Base-by-base conservation (phyloP, 768 basidiomycete species). In the Suillus brevipes region DNA sequence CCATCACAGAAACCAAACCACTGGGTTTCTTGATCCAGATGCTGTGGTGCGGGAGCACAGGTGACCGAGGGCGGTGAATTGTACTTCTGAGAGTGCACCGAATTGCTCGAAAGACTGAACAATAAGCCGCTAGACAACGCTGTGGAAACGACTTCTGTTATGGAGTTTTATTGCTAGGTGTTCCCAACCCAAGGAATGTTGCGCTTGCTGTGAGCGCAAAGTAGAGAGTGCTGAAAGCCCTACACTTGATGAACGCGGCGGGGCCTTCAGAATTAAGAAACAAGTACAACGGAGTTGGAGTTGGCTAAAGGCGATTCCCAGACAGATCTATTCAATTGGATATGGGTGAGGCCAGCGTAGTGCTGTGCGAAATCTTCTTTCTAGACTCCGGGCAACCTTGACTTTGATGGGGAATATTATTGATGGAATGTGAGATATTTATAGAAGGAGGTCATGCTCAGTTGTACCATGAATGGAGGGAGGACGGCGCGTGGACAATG, bases 41-140 rank as follows among this genome's bases (percentile, higher is more conserved):
- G 42, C 69, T 74, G 69, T 85, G 69, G 13, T 72, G 70, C 2
- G 84, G 83, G 64, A 84, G 84, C 40, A 70, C 68, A n/a, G 82
- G 61, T 85, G 83, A 23, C 67, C 63, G 50, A 85, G 63, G 6
- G 73, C 73, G 5, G 78, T 78, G 70, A 80, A 85, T 20, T 66
- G 64, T 6, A 73, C 66, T n/a, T 68, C 69, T 5, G 77, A 75
- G 20, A 76, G 70, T 13, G 62, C 45, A 25, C 63, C 59, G 20
- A 79, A 63, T 34, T 77, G 70, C 50, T 74, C 80, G 2, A 76
- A 34, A 2, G 80, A 77, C 0, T 71, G 67, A 80, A 78, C 36
- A 77, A 53, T 31, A 31, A 20, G 70, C 6, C n/a, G 43, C 66
- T 5, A 64, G 47, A 6, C 69, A 60, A 8, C 56, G 65, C 47